Evolutionary conservation across 1,284 basidiomycete genomes (phyloP), one percentile per base, ranked within the genome.

Genomic region (Ceratobasidium sp.): DNA sequence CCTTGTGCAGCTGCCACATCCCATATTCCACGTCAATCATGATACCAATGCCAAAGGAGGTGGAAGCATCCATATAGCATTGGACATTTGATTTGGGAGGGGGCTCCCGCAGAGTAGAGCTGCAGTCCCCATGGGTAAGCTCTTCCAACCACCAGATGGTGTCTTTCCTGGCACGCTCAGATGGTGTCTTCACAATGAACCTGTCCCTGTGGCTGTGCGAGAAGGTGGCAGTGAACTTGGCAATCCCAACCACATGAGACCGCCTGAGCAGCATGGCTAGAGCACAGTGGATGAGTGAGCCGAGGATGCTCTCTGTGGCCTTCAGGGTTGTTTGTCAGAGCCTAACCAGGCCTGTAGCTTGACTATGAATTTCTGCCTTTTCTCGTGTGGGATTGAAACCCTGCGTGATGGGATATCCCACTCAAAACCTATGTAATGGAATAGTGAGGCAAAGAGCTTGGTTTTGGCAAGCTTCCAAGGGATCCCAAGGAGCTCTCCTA

Each of bases 401-500:
- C 44, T 60, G 12, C 11, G 54, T 3, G 21, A 11, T 3, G 51
- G 40, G 8, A 60, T 49, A 38, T 73, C 44, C 72, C 54, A 70
- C 14, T 25, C n/a, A 16, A 70, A 70, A 12, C 72, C 64, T 9
- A 70, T 11, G 48, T 70, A 73, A 3, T 6, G 18, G 58, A 71
- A 63, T 11, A 23, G 16, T 2, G 18, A 9, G 6, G 51, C 21
- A 23, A 54, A 71, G 9, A 46, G 56, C 4, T 21, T 23, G 18
- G 59, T 58, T 44, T 73, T 73, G 8, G 38, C 36, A 30, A 18
- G 12, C 23, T 63, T 72, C 73, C 73, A 73, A 1, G 69, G 69
- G 8, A 60, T 30, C 2, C 73, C 67, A 4, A 73, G 67, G 25
- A 63, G 33, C 8, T 42, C 21, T 48, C 86, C 77, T 60, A 91